Percentiles rank a stretch among this genome's conserved stretches.
phyloP scores from a whole-genome alignment of 768 basidiomycete genomes.

The Mrakia gelida region DNA sequence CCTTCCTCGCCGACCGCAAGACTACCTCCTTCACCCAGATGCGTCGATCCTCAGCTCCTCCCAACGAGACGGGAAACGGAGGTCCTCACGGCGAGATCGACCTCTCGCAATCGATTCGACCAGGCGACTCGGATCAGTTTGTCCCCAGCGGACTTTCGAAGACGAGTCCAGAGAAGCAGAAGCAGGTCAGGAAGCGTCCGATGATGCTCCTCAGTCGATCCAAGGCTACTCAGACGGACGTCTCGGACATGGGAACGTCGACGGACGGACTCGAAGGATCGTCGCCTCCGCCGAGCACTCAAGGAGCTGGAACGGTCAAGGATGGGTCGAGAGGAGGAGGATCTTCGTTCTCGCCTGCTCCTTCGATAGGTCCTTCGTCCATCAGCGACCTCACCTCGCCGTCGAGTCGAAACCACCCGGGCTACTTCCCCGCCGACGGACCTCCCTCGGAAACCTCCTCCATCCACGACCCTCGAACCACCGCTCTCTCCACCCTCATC shows the following conservation, averaged over 20 bases:
- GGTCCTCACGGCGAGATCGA: slow-evolving; percentile 9
- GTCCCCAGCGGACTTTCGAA: slow-evolving; percentile 8
- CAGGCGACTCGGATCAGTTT: slow-evolving; percentile 1
- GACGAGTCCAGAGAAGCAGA: slow-evolving; percentile 33
- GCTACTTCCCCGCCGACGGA: slow-evolving; percentile 6
- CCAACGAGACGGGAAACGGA: neutral
- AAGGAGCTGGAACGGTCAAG: slow-evolving; percentile 4
- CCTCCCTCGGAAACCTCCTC: slow-evolving; percentile 6
- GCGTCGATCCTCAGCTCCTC: slow-evolving; percentile 32
- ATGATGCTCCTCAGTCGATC: slow-evolving; percentile 58
- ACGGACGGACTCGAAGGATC: slow-evolving; percentile 1
- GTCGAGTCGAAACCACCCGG: neutral
- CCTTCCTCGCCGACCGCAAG: slow-evolving; percentile 37
- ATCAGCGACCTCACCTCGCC: slow-evolving; percentile 6
- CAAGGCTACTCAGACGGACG: slow-evolving; percentile 67
- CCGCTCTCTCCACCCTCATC: slow-evolving; percentile 43
- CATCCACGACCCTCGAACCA: slow-evolving; percentile 35
- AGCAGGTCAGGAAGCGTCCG: slow-evolving; percentile 36
- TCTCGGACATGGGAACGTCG: slow-evolving; percentile 37
- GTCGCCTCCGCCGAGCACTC: neutral
- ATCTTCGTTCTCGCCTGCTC: neutral
- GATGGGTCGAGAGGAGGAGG: neutral
- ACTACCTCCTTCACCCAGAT: slow-evolving; percentile 36
- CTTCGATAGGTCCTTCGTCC: neutral
- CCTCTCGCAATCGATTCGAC: slow-evolving; percentile 8